These are phyloP conservation scores for Alternaria atra DNA, from an alignment of 2,329 filamentous ascomycete species.

Conservation along the genomic window DNA sequence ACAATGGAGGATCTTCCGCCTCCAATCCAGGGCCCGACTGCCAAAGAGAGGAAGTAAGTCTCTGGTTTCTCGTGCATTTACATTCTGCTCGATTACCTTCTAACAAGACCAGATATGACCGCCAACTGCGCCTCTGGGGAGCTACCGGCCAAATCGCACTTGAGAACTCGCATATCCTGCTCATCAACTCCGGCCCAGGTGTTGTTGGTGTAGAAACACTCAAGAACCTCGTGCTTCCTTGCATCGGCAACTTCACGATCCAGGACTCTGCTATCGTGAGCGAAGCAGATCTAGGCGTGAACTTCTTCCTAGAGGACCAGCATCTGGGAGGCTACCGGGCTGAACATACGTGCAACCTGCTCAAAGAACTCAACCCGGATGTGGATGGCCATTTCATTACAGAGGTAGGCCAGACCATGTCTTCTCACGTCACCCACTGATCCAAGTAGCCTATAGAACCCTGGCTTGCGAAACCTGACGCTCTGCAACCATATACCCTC, in stretches of 20 bases:
- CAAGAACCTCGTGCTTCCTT: slow-evolving; percentile 95
- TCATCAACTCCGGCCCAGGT: slow-evolving; percentile 87
- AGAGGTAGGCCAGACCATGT: slow-evolving; percentile 55
- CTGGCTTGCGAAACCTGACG: slow-evolving; percentile 54
- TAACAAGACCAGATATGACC: slow-evolving; percentile 75
- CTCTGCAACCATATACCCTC: slow-evolving; percentile 63
- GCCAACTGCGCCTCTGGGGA: slow-evolving; percentile 94
- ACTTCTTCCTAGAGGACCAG: slow-evolving; percentile 91
- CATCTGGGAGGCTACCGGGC: slow-evolving; percentile 81
- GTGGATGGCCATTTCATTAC: slow-evolving; percentile 77
- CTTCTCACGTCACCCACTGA: slow-evolving; percentile 9
- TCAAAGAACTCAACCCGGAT: slow-evolving; percentile 92
- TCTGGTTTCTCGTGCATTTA: not conserved
- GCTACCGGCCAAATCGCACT: slow-evolving; percentile 89
- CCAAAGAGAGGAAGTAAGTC: slow-evolving; percentile 61
- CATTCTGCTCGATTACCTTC: not conserved
- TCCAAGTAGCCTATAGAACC: slow-evolving; percentile 54
- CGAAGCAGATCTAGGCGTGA: slow-evolving; percentile 87
- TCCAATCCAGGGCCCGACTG: slow-evolving; percentile 53
- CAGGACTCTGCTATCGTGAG: slow-evolving; percentile 80
- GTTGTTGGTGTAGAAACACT: slow-evolving; percentile 89
- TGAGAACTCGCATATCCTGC: slow-evolving; percentile 88
- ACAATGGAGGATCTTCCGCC: slow-evolving; percentile 51
- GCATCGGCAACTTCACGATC: slow-evolving; percentile 91
- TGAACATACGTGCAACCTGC: slow-evolving; percentile 76